Evolutionary conservation across 495 filamentous ascomycete species (phyloP).

Genomic region (Penicillium simplicissimum): DNA sequence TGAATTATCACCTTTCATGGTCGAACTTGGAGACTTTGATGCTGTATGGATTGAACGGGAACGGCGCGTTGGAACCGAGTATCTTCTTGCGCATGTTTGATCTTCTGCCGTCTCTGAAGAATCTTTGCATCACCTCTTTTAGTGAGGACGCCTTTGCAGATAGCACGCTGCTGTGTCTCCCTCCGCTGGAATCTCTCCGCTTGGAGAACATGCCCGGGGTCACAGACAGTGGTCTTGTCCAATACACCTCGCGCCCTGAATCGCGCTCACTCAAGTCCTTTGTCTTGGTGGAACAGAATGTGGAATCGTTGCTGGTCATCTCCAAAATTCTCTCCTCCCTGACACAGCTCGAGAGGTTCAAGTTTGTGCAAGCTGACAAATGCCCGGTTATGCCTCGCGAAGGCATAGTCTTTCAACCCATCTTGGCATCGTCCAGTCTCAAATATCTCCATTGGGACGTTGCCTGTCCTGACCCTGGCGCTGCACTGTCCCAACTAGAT

Average conservation of each 20-base stretch:
- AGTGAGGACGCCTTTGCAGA: constrained; percentile 73
- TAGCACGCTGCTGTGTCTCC: constrained; percentile 65
- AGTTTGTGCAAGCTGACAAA: constrained; percentile 63
- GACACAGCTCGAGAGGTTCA: constrained; percentile 61
- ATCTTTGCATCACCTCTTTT: constrained; percentile 75
- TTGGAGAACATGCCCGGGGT: constrained; percentile 76
- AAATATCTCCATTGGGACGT: constrained; percentile 83
- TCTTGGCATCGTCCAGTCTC: constrained; percentile 67
- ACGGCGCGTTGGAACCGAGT: constrained; percentile 63
- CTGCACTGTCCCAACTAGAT: constrained; percentile 43
- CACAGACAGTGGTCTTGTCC: constrained; percentile 72
- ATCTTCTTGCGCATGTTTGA: constrained; percentile 69
- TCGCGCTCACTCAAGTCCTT: constrained; percentile 59
- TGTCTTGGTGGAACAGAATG: constrained; percentile 63
- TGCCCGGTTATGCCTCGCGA: constrained; percentile 61
- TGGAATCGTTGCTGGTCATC: constrained; percentile 68
- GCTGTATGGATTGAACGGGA: constrained; percentile 61
- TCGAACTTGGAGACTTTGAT: constrained; percentile 69
- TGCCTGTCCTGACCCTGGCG: constrained; percentile 48
- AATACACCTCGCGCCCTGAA: constrained; percentile 62
- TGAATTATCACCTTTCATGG: constrained; percentile 73
- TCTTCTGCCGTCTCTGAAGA: constrained; percentile 65
- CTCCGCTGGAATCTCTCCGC: constrained; percentile 69
- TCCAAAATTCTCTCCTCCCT: constrained; percentile 74
- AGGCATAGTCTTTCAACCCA: constrained; percentile 62